These are phyloP conservation scores for Claviceps quebecensis DNA, from an alignment of 2,329 filamentous ascomycete species.

Conservation along the genomic window DNA sequence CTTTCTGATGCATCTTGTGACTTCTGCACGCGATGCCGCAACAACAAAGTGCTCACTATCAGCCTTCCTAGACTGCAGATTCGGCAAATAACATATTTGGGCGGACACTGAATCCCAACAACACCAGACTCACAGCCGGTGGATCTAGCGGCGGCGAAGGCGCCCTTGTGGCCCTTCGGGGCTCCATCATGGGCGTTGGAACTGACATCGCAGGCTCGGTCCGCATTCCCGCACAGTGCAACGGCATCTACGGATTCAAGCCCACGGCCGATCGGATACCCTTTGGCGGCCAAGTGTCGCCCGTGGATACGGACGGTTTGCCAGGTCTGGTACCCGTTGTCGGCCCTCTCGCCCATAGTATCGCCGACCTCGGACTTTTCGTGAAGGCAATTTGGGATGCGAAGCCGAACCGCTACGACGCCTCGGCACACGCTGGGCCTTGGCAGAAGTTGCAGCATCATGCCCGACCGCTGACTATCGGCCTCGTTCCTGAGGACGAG, in stretches of 20 bases:
- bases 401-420: conserved; percentile 31
- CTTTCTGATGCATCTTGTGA: neutral
- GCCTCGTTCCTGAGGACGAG: conserved; percentile 32
- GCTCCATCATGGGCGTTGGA: conserved; percentile 12
- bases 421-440: conserved; percentile 24
- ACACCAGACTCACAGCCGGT: conserved; percentile 20
- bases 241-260: conserved; percentile 40
- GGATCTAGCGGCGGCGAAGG: conserved; percentile 14
- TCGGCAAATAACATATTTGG: conserved; percentile 26
- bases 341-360: conserved; percentile 27
- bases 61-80: conserved; percentile 11
- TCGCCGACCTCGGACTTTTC: conserved; percentile 14
- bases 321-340: conserved; percentile 20
- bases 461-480: conserved; percentile 26
- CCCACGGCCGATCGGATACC: conserved; percentile 45
- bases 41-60: no score
- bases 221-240: conserved; percentile 36
- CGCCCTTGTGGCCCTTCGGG: conserved; percentile 11
- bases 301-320: conserved; percentile 3
- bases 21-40: no score
- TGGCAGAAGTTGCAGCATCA: conserved; percentile 25
- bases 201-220: conserved; percentile 30
- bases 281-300: conserved; percentile 10
- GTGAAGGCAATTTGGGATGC: conserved; percentile 25
- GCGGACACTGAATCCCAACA: conserved; percentile 14